Percentiles rank a stretch among this genome's conserved stretches.
Evolutionary conservation across 805 yeast genomes (phyloP).

Genomic region (Lipomyces chichibuensis): DNA sequence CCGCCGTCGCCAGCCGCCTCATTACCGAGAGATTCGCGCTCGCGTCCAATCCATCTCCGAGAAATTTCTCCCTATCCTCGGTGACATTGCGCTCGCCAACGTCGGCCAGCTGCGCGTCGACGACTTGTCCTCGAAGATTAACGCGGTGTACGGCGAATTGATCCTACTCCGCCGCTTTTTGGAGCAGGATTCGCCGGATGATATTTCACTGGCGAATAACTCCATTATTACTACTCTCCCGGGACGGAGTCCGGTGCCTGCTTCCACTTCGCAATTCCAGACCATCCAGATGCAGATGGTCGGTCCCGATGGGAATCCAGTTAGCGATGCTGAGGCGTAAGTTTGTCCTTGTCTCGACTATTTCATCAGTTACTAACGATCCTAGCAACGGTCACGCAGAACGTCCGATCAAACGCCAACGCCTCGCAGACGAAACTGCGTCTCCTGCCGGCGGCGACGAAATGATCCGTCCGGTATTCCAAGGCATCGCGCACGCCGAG

Average conservation of each 20-base stretch:
- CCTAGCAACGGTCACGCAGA: conserved; percentile 1
- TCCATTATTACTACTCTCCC: conserved; percentile 5
- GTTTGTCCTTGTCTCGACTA: not conserved
- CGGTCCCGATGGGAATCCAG: conserved; percentile 4
- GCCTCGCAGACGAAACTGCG: conserved; percentile 13
- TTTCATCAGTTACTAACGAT: not conserved
- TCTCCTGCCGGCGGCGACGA: conserved; percentile 8
- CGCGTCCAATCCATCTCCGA: conserved; percentile 27
- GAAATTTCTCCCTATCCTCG: conserved; percentile 33
- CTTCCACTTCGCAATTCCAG: conserved; percentile 9
- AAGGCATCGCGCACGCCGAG: not conserved
- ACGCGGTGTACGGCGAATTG: conserved; percentile 30
- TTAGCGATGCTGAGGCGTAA: not conserved
- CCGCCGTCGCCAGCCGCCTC: conserved; percentile 34
- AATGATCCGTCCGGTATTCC: conserved; percentile 17
- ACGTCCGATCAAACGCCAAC: conserved; percentile 11
- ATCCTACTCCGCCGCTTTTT: conserved; percentile 22
- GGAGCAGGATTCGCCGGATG: conserved; percentile 27
- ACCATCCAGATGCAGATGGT: conserved; percentile 7
- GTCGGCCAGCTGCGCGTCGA: conserved; percentile 30
- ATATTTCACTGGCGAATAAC: not conserved
- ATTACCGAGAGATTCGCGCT: conserved; percentile 25
- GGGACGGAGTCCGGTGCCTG: conserved; percentile 1
- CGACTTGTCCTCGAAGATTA: conserved; percentile 13
- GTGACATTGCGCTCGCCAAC: conserved; percentile 34